Evolutionary conservation across 1,139 yeast genomes (phyloP).

Genomic region (Geotrichum restrictum): DNA sequence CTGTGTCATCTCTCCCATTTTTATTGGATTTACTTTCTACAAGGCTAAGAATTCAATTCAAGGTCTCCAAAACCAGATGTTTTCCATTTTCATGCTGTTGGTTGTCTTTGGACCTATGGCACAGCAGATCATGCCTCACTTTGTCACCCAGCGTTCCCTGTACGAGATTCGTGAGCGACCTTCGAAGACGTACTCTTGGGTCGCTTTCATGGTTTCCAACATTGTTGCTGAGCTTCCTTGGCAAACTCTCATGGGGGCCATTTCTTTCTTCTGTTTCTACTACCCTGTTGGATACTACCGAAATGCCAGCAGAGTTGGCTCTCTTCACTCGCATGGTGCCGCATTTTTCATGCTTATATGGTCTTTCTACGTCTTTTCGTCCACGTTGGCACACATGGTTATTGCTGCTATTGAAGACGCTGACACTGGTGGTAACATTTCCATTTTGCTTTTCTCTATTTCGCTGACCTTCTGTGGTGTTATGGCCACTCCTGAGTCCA

Average conservation of each 20-base stretch:
- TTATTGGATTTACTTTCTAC: conserved; percentile 73
- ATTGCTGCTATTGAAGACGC: conserved; percentile 61
- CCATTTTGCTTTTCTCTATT: conserved; percentile 60
- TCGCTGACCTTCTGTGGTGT: conserved; percentile 81
- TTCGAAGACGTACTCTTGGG: conserved; percentile 61
- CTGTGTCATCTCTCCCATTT: conserved; percentile 49
- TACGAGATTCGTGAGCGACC: conserved; percentile 93
- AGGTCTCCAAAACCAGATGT: conserved; percentile 47
- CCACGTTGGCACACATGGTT: conserved; percentile 62
- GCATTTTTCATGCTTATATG: conserved; percentile 57
- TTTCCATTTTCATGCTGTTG: conserved; percentile 64
- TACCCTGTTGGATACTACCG: conserved; percentile 63
- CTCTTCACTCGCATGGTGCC: conserved; percentile 58
- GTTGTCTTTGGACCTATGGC: conserved; percentile 58
- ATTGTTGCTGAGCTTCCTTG: conserved; percentile 72
- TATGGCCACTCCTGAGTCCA: conserved; percentile 53
- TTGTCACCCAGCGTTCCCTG: conserved; percentile 66
- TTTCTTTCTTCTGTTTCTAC: conserved; percentile 71
- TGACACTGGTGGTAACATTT: conserved; percentile 72
- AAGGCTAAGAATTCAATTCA: conserved; percentile 56
- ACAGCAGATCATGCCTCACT: conserved; percentile 73
- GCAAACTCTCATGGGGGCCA: conserved; percentile 53
- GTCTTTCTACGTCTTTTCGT: conserved; percentile 55
- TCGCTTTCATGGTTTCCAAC: conserved; percentile 58
- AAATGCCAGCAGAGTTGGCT: conserved; percentile 45